Base-by-base conservation (phyloP, 495 filamentous ascomycete species). In the Aspergillus affinis region DNA sequence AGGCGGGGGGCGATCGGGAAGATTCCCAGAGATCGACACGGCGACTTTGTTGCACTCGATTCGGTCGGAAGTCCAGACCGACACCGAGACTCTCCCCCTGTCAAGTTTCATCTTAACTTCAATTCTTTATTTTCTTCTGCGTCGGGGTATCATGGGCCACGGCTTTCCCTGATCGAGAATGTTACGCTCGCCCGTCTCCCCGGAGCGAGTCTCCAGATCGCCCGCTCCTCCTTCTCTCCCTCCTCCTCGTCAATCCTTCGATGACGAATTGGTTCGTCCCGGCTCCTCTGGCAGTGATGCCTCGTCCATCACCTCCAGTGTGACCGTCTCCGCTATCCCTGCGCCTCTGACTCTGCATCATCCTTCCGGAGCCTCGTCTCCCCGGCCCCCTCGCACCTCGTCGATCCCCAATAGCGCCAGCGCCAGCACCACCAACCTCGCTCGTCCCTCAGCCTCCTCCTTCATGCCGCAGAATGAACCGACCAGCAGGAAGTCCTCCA, bases 281-380 rank as follows among this genome's bases (percentile, higher is more conserved):
- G 77, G 71, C 65, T 78, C 78, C 52, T 81, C 81, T 54, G 80
- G 78, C 67, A 82, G 80, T 68, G 80, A 82, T 74, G 77, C 78
- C 58, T 82, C 81, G 9, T 72, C 69, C 26, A 61, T 63, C 47
- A 73, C 72, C 36, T 83, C 81, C 19, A 80, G 81, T 65, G 72
- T 81, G 59, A 82, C 78, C 20, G 72, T 76, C 51, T 81, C 77
- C 6, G 71, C 71, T 0, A 58, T 62, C 17, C 68, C 67, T 23
- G 60, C 66, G 18, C 69, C 72, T 13, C 69, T 26, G 8, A 27
- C 17, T 20, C 46, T 21, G 30, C 45, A 68, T 21, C 56, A 60
- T 19, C 53, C 62, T 10, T 57, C 63, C 17, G 69, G 61, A 13
- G 58, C 71, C 32, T 67, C 73, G 41, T 75, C 76, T 51, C 72